phyloP scores from a whole-genome alignment of 2,329 filamentous ascomycete genomes.

The Penicillium oxalicum region DNA sequence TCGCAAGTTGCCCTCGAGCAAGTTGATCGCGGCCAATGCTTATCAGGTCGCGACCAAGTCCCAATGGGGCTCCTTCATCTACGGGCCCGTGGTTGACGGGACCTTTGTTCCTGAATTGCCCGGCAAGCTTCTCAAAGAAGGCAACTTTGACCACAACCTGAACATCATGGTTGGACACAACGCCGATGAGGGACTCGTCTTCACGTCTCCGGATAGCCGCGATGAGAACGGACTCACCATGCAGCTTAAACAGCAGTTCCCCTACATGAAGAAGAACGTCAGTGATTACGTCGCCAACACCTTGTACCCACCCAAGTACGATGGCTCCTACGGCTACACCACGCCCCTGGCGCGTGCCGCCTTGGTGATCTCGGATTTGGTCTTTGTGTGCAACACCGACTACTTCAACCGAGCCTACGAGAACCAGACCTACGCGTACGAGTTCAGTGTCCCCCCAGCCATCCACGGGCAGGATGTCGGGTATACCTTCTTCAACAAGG shows the following conservation, averaged over 20 bases:
- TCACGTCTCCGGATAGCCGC: slow-evolving; percentile 32
- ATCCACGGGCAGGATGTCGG: slow-evolving; percentile 49
- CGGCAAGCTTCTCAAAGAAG: slow-evolving; percentile 40
- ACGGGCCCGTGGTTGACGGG: slow-evolving; percentile 46
- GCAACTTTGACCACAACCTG: slow-evolving; percentile 41
- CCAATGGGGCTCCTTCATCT: slow-evolving; percentile 41
- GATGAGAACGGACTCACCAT: slow-evolving; percentile 19
- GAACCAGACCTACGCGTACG: slow-evolving; percentile 49
- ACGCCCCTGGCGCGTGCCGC: slow-evolving; percentile 39
- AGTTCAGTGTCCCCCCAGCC: slow-evolving; percentile 49
- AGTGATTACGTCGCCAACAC: slow-evolving; percentile 42
- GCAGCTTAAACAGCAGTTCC: slow-evolving; percentile 19
- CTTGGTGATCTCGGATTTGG: slow-evolving; percentile 40
- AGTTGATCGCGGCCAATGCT: slow-evolving; percentile 41
- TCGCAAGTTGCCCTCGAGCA: slow-evolving; percentile 34
- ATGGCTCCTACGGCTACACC: slow-evolving; percentile 44
- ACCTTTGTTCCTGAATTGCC: slow-evolving; percentile 46
- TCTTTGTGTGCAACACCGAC: slow-evolving; percentile 50
- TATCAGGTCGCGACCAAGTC: slow-evolving; percentile 34
- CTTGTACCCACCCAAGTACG: slow-evolving; percentile 49
- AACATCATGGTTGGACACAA: slow-evolving; percentile 45
- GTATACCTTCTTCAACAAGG: slow-evolving; percentile 48
- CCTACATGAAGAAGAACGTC: slow-evolving; percentile 19
- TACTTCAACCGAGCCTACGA: slow-evolving; percentile 47
- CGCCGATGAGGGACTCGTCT: slow-evolving; percentile 38